phyloP scores from a whole-genome alignment of 805 yeast species.

The Saccharomycodes ludwigii region DNA sequence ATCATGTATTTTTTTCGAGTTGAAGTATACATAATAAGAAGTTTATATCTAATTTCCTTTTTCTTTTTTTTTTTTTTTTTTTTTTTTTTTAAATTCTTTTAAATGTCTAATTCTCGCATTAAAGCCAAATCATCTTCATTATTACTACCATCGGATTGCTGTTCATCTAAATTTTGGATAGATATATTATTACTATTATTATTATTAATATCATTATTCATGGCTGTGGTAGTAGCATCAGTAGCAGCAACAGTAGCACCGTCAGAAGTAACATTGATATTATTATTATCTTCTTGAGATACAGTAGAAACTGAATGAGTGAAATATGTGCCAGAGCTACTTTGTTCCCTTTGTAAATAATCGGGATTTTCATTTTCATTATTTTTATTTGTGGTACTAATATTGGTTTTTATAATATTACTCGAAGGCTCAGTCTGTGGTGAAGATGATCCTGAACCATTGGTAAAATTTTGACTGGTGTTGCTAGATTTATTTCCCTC shows the following conservation, averaged over 20 bases:
- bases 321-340: no score
- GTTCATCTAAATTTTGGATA: neutral
- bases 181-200: neutral
- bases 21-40: no score
- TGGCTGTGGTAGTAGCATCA: neutral
- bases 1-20: no score
- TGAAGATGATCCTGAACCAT: neutral
- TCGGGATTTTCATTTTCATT: no score
- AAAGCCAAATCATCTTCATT: constrained; percentile 1
- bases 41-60: no score
- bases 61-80: no score
- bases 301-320: no score
- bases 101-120: constrained; percentile 1
- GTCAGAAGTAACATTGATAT: neutral
- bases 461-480: neutral
- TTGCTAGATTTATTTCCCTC: neutral
- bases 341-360: no score
- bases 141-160: neutral
- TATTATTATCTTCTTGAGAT: neutral
- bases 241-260: neutral
- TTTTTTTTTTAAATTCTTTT: no score
- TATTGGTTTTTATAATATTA: no score
- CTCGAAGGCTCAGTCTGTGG: no score
- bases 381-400: no score
- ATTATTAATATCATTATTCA: neutral